Base-by-base conservation (phyloP, 768 basidiomycete species). In the Pholiota conissans region DNA sequence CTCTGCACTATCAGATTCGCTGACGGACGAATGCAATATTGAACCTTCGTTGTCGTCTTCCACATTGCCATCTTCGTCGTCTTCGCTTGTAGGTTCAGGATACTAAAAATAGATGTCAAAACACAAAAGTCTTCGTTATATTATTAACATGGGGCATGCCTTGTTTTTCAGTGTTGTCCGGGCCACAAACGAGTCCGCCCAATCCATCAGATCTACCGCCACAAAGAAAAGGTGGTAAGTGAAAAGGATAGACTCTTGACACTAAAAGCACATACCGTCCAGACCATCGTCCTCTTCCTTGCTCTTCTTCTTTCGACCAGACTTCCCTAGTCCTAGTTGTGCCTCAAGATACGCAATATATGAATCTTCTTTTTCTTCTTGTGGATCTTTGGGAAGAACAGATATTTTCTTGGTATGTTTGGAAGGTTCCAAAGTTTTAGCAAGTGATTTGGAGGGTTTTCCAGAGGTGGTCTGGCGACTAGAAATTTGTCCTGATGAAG, bases 281-380 rank as follows among this genome's bases (percentile, higher is more conserved):
- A 97, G 74, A 3, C 93, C 95, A 71, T 98, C 95, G 1, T 84
- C 84, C 35, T 85, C 87, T 30, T 79, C 68, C 0, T 80, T 79
- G 48, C 74, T 73, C 60, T 80, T 79, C 52, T 76, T 73, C 56
- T 76, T 71, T 54, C 74, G 72, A 54, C 74, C 70, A 45, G 74
- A 67, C 56, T 79, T 74, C 32, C 70, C 50, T 63, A 86, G 77
- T 3, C 90, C 86, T 16, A 97, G 80, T 69, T 87, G 89, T 0
- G 80, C 76, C 70, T 98, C 95, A 10, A 97, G 74, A 72, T 90
- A 87, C 0, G 85, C 80, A 42, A 98, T 97, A 67, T 95, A 93
- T 0, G 81, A 80, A 65, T 95, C 94, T 63, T 98, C 95, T 30
- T 89, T 81, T 28, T 77, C 72, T 59, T 91, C 74, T 3, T 52